Evolutionary conservation across 1,284 basidiomycete genomes (phyloP).

Genomic region (Ustilago bromivora): DNA sequence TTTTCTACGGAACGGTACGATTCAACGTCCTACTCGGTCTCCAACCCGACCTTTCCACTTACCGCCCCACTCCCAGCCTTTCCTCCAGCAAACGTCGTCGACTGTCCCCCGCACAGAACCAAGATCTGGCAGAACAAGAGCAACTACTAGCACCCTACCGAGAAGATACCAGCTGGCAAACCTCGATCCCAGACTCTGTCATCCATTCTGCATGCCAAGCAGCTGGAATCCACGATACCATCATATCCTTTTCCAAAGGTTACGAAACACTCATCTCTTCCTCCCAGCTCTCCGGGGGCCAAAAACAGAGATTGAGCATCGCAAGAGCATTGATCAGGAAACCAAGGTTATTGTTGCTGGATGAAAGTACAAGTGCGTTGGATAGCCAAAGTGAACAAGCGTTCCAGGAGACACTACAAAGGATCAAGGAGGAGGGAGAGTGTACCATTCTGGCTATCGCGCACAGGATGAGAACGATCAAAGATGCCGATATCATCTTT

Average conservation of each 20-base stretch:
- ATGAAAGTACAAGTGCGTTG: constrained; percentile 66
- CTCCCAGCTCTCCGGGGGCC: constrained; percentile 64
- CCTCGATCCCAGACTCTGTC: constrained; percentile 12
- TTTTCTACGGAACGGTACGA: constrained; percentile 74
- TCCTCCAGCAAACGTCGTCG: background rate
- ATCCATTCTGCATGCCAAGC: constrained; percentile 19
- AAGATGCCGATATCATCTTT: constrained; percentile 63
- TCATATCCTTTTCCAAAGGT: constrained; percentile 88
- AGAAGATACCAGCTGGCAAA: constrained; percentile 26
- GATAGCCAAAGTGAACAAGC: constrained; percentile 62
- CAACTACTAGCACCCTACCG: constrained; percentile 32
- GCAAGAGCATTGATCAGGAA: constrained; percentile 64
- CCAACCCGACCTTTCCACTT: constrained; percentile 30
- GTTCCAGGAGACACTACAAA: constrained; percentile 55
- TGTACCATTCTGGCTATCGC: constrained; percentile 66
- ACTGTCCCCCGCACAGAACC: constrained; percentile 28
- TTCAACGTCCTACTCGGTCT: constrained; percentile 42
- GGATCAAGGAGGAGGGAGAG: constrained; percentile 43
- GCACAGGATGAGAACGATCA: constrained; percentile 63
- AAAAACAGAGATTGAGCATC: constrained; percentile 62
- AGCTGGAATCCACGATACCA: constrained; percentile 76
- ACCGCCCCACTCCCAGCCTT: constrained; percentile 2
- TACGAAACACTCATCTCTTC: constrained; percentile 76
- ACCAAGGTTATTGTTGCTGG: constrained; percentile 58
- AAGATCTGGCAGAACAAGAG: constrained; percentile 54